Base-by-base conservation (phyloP, 2,329 filamentous ascomycete genomes). In the Corniculantispora saksenae region DNA sequence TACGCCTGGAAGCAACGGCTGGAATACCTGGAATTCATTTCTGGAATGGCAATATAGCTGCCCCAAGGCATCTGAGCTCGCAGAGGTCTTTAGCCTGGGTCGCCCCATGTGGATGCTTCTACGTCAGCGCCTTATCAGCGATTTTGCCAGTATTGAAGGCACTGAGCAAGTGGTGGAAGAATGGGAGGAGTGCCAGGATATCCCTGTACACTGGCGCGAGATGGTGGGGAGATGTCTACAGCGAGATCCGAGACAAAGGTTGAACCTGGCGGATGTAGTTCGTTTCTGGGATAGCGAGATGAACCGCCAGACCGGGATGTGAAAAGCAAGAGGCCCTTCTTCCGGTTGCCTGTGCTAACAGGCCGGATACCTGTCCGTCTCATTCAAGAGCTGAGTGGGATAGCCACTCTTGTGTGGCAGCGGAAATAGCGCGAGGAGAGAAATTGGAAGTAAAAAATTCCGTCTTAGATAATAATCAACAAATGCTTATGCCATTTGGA, bases 41-140 rank as follows among this genome's bases (percentile, higher is more conserved):
- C 66, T 66, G 1, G 63, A 66, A 17, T 71, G 69, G 69, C 64
- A 67, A 53, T 13, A 25, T 12, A 62, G 35, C 9, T 70, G 66
- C n/a, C 69, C 68, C 2, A 64, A 64, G 19, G 69, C 69, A 13
- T 59, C 64, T 10, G 69, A 70, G 61, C 66, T 69, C 12, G 68
- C 68, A 3, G 68, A 70, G 63, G 68, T 70, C 5, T 70, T 69
- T 29, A 68, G 68, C 23, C 55, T 70, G 9, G 67, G 69, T 1
- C 61, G 69, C n/a, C 63, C 65, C 3, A 66, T 69, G 67, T 69
- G 67, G 67, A 70, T 70, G 68, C 50, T 70, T 21, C 59, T 70
- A 25, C 15, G 32, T 61, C 17, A 64, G 66, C n/a, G 45, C 23
- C 13, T 63, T 64, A 10, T 21, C 50, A 21, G 66, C 60, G 66